Percentiles rank a stretch among this genome's conserved stretches.
Evolutionary conservation across 2,329 filamentous ascomycete species (phyloP).

Genomic region (Elsinoe ampelina): DNA sequence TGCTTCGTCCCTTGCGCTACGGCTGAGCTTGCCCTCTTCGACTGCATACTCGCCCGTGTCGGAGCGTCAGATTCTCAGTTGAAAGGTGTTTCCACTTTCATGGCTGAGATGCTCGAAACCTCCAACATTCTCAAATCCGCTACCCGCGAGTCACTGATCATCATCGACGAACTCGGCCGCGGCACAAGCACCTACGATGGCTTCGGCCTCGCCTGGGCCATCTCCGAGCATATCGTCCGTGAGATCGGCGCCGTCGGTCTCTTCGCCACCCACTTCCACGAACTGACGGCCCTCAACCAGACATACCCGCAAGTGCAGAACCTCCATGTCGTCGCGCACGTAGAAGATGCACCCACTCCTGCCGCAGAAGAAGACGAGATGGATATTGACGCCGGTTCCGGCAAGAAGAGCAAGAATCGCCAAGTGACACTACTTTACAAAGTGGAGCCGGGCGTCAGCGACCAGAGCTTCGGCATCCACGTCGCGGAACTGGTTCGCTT

Average conservation of each 20-base stretch:
- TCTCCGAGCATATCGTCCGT: constrained; percentile 91
- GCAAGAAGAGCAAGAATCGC: constrained; percentile 39
- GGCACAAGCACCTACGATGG: constrained; percentile 98
- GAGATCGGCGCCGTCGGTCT: constrained; percentile 91
- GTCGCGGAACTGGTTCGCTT: constrained; percentile 95
- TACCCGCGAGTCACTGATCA: constrained; percentile 89
- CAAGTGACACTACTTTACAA: constrained; percentile 95
- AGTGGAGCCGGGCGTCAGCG: constrained; percentile 88
- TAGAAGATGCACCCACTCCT: constrained; percentile 47
- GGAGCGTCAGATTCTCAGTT: constrained; percentile 94
- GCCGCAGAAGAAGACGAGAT: constrained; percentile 21
- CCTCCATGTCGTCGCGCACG: constrained; percentile 91
- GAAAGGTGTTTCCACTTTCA: constrained; percentile 96
- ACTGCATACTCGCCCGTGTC: constrained; percentile 91
- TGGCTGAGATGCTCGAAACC: constrained; percentile 99
- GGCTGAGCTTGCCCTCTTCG: constrained; percentile 90
- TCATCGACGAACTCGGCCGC: constrained; percentile 94
- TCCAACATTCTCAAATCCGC: constrained; percentile 97
- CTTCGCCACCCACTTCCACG: constrained; percentile 98
- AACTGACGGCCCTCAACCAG: constrained; percentile 83
- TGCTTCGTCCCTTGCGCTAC: constrained; percentile 90
- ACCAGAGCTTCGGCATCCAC: constrained; percentile 97
- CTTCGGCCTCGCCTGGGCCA: constrained; percentile 98
- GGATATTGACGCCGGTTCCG: constrained; percentile 23
- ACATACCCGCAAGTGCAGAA: constrained; percentile 83